phyloP scores from a whole-genome alignment of 441 rosid species.

The Biscutella laevigata region DNA sequence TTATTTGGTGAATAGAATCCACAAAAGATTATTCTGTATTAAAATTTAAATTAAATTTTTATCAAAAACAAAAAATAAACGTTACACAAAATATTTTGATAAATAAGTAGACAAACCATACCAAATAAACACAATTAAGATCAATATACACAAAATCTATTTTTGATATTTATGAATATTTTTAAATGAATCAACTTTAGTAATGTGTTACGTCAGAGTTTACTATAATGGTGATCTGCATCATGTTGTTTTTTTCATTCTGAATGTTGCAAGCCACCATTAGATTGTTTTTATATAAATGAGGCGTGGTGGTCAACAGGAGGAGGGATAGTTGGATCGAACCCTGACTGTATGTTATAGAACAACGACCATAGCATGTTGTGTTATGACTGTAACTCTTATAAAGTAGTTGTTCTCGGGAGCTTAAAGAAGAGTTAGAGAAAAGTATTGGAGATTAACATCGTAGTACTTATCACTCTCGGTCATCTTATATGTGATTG shows the following conservation, averaged over 20 bases:
- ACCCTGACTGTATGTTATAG: slow-evolving; percentile 58
- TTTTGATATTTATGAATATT: no score
- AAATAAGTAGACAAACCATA: no score
- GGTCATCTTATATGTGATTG: slow-evolving; percentile 69
- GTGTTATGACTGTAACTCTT: slow-evolving; percentile 69
- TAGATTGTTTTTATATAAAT: slow-evolving; percentile 58
- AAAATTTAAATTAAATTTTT: no score
- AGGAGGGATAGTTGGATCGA: slow-evolving; percentile 29
- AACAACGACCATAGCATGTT: slow-evolving; percentile 61
- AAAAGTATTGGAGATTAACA: slow-evolving; percentile 82
- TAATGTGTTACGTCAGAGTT: no score
- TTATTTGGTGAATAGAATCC: no score
- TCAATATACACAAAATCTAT: no score
- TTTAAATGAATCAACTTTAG: no score
- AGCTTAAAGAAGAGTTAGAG: slow-evolving; percentile 93
- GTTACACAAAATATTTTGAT: no score
- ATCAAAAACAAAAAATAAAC: no score
- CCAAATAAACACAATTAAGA: no score
- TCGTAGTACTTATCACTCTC: slow-evolving; percentile 60
- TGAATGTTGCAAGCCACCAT: slow-evolving; percentile 93
- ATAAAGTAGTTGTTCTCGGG: slow-evolving; percentile 87
- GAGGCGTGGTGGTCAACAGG: slow-evolving; percentile 55
- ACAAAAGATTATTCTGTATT: no score
- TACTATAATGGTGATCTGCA: no score
- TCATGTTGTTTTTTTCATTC: slow-evolving; percentile 38